phyloP scores from a whole-genome alignment of 2,329 filamentous ascomycete species.

The Ilyonectria destructans region DNA sequence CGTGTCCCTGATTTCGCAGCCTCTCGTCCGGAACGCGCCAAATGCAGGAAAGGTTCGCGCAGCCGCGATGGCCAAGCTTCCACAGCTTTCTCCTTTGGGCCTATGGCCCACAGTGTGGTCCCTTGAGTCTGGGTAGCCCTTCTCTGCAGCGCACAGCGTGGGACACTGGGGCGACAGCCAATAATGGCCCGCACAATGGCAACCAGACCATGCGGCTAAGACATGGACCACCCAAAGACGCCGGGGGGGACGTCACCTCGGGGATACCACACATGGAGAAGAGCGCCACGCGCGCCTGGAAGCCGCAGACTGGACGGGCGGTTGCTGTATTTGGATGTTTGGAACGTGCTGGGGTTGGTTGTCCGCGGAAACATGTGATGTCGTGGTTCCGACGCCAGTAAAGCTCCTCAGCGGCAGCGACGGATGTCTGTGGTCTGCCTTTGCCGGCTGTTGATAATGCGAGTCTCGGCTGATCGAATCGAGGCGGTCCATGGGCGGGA shows the following conservation, averaged over 20 bases:
- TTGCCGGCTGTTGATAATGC: conserved; percentile 4
- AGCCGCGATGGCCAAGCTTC: conserved; percentile 40
- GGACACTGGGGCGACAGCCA: conserved; percentile 41
- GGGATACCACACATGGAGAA: conserved; percentile 39
- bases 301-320: conserved; percentile 31
- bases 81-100: conserved; percentile 39
- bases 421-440: neutral
- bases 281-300: conserved; percentile 41
- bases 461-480: conserved; percentile 12
- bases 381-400: conserved; percentile 18
- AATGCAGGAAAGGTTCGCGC: conserved; percentile 38
- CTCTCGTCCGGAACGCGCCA: conserved; percentile 28
- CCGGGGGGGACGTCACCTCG: conserved; percentile 46
- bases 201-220: conserved; percentile 49
- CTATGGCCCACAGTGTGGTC: conserved; percentile 38
- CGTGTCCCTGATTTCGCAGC: conserved; percentile 7
- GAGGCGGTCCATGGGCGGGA: conserved; percentile 6
- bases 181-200: conserved; percentile 45
- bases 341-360: conserved; percentile 16
- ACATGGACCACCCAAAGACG: conserved; percentile 41
- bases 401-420: conserved; percentile 14
- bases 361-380: conserved; percentile 32
- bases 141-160: conserved; percentile 39
- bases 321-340: conserved; percentile 32
- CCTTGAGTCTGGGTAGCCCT: conserved; percentile 36